Base-by-base conservation (phyloP, 164 flowering plant genomes). In the Vitis riparia region DNA sequence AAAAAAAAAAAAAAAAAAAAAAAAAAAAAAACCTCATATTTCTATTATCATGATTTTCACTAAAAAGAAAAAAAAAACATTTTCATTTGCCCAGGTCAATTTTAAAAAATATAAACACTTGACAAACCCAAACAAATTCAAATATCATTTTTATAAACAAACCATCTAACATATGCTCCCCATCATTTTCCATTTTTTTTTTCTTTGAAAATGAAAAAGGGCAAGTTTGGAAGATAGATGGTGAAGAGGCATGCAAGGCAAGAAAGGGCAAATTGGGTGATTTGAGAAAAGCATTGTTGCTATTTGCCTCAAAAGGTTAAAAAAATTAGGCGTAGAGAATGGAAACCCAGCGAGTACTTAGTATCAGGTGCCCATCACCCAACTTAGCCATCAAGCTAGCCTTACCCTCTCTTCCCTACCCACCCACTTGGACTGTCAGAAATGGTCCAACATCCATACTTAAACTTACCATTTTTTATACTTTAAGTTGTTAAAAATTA, bases 301-400 rank as follows among this genome's bases (percentile, higher is more conserved):
- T 62, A 55, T 44, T 73, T 73, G 67, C 68, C 59, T 49, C 68
- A 68, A 63, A 73, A 68, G 58, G 72, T 11, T 2, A 58, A 63
- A 53, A 15, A 9, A 14, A 15, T 10, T 14, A 47, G 8, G 30
- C 57, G 55, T 27, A 61, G 71, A 59, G 60, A 59, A 51, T 19
- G 58, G 62, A 62, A 52, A 30, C 44, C 51, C 13, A 48, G 71
- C 47, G 12, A 47, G 63, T 59, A 14, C 19, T 5, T 23, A 48
- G 79, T 55, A 77, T 76, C 82, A 68, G 82, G 79, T 79, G 73
- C 82, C 68, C 58, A 62, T 62, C 7, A 37, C 7, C 44, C 44
- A 37, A 37, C 44, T 37, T 37, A 37, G 44, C 44, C 5, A 37
- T 37, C 44, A 37, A 37, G 62, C 19, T 65, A 11, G 19, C 62